Conservation (phyloP, 2,329 filamentous ascomycete species). For the Fusarium nisikadoi region DNA sequence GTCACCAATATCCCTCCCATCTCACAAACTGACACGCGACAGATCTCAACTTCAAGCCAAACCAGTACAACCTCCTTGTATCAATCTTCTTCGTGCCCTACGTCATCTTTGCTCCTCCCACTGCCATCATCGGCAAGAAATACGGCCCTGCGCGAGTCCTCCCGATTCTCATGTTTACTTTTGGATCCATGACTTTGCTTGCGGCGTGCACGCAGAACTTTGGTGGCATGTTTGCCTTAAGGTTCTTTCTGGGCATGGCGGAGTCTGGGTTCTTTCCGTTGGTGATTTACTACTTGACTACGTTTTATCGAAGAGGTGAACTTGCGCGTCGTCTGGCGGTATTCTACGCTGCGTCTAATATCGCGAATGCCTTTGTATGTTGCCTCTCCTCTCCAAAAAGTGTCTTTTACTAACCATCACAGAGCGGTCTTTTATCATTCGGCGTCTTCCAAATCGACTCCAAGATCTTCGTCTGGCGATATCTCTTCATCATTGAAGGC, state of each 20-base stretch:
- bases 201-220: conserved; percentile 10
- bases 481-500: conserved; percentile 16
- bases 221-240: conserved; percentile 2
- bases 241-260: conserved; percentile 10
- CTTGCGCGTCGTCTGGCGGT: conserved; percentile 9
- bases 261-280: conserved; percentile 13
- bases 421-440: conserved; percentile 11
- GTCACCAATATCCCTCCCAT: fast-evolving
- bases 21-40: neutral
- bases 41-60: conserved; percentile 18
- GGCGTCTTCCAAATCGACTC: conserved; percentile 17
- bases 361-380: conserved; percentile 16
- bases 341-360: conserved; percentile 11
- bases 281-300: conserved; percentile 17
- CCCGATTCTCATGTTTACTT: conserved; percentile 7
- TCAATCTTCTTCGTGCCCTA: conserved; percentile 23
- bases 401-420: fast-evolving
- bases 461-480: conserved; percentile 3
- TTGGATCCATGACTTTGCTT: conserved; percentile 10
- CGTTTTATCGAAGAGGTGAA: conserved; percentile 10
- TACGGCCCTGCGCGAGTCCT: neutral
- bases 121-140: conserved; percentile 14
- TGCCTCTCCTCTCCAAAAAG: fast-evolving
- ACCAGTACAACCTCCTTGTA: conserved; percentile 13
- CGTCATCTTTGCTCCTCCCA: conserved; percentile 9